Evolutionary conservation across 495 filamentous ascomycete species (phyloP), one percentile per base, ranked within the genome.

Genomic region (Darksidea phi): DNA sequence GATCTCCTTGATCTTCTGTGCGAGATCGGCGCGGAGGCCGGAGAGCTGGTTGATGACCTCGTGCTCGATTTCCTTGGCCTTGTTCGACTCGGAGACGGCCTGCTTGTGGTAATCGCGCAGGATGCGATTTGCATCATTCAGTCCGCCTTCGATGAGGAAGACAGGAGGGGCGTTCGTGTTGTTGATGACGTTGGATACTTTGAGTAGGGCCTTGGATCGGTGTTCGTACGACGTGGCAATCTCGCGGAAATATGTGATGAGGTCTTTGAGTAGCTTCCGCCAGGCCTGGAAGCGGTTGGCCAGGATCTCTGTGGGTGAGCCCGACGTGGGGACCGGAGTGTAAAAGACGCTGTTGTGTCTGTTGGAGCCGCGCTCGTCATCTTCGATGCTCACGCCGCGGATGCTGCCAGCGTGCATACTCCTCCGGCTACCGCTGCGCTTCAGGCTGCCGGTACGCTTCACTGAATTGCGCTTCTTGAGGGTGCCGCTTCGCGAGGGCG

Each of bases 1-100:
- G 73, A 98, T 97, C 75, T 98, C 94, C 75, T 97, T 97, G 68
- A 93, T 94, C 77, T 98, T 98, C 75, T 93, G 89, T 53, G 87
- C 85, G 17, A 98, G 79, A 73, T 98, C 94, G 67, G 84, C 91
- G 46, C 94, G 78, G 21, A 98, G 78, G 13, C 89, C 91, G 5
- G 86, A 90, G 46, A 98, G 80, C 53, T 90, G 89, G 45, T 86
- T 81, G 61, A 97, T 90, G 34, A 98, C 89, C 66, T 96, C 91
- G 55, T 84, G 85, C 73, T 97, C 90, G 57, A 96, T 91, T 63
- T 95, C 89, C 24, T 83, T 85, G 3, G 91, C 89, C 74, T 96
- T 96, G 73, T 86, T 90, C n/a, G 88, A 83, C 72, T 95, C 92
- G 5, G 74, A 67, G 42, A 94, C 82, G n/a, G 87, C 80, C 58